These are phyloP conservation scores for Suhomyces wounanorum DNA, from an alignment of 1,139 yeast genomes.

Conservation along the genomic window DNA sequence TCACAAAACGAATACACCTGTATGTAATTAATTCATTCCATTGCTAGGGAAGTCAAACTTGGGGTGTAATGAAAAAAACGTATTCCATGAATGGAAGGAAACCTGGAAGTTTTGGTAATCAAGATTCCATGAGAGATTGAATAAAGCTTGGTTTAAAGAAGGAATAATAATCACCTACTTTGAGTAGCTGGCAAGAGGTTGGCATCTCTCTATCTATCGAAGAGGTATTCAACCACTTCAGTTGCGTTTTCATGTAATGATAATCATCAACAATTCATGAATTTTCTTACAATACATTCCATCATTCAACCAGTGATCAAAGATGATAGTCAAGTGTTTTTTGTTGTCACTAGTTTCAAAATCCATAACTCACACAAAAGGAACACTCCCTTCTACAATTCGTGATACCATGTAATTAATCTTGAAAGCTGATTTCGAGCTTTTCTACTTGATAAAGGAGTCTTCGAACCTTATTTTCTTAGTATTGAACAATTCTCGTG, in stretches of 20 bases:
- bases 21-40: not conserved
- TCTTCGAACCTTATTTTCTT: not conserved
- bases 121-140: not conserved
- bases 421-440: not conserved
- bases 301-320: not conserved
- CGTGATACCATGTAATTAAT: not conserved
- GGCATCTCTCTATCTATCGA: not conserved
- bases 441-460: not conserved
- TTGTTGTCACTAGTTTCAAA: not conserved
- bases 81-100: not conserved
- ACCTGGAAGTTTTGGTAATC: not conserved
- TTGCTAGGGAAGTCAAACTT: not conserved
- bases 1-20: not conserved
- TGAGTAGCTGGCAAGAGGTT: not conserved
- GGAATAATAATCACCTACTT: not conserved
- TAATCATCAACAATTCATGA: not conserved
- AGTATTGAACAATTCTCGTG: not conserved
- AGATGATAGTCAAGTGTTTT: not conserved
- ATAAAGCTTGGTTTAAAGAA: not conserved
- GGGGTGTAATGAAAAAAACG: not conserved
- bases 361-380: not conserved
- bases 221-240: not conserved
- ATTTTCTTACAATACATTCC: not conserved
- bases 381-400: not conserved
- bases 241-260: not conserved